Base-by-base conservation (phyloP, 176 grass and related monocot species). In the Puccinellia tenuiflora region DNA sequence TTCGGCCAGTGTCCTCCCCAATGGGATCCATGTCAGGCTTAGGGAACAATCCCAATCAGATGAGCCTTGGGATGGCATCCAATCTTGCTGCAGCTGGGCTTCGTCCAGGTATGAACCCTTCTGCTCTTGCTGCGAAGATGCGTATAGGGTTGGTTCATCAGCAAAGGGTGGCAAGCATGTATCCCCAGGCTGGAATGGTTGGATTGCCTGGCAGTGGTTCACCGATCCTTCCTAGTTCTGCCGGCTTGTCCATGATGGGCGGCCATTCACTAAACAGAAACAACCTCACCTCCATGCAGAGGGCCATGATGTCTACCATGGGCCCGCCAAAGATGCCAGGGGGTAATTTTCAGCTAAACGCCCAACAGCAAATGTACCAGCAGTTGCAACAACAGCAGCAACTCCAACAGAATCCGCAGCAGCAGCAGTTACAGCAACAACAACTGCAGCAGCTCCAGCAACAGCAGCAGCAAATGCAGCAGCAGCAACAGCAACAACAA, bases 321-420 rank as follows among this genome's bases (percentile, higher is more conserved):
- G 96, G 89, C 40, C 96, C 96, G 75, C 96, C 96, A 75, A 99
- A 99, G 85, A 95, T 96, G 51, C 56, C 89, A 38, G 91, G 87
- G 65, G 52, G 83, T 76, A 92, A 88, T 30, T 96, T 92, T 81
- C 91, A 90, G 79, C 45, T 90, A 81, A 94, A 87, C 67, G 35
- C 91, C 46, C 92, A 92, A 73, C 96, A 93, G 6, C 78, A 67
- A 37, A 50, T 80, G 61, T 3, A 79, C 10, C 81, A 78, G 24
- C 87, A 85, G 5, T 25, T 57, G 5, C 85, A 87, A 2, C 64
- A 89, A 20, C 51, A 21, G 0, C 87, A 45, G 42, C 90, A 88
- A 0, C 77, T 83, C 17, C 84, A 80, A 5, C 90, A 92, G 34
- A 30, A 78, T 5, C 92, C 34, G 6, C 81, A 80, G 29, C 88